Conservation (phyloP, 2,329 filamentous ascomycete genomes). For the Elsinoe ampelina region DNA sequence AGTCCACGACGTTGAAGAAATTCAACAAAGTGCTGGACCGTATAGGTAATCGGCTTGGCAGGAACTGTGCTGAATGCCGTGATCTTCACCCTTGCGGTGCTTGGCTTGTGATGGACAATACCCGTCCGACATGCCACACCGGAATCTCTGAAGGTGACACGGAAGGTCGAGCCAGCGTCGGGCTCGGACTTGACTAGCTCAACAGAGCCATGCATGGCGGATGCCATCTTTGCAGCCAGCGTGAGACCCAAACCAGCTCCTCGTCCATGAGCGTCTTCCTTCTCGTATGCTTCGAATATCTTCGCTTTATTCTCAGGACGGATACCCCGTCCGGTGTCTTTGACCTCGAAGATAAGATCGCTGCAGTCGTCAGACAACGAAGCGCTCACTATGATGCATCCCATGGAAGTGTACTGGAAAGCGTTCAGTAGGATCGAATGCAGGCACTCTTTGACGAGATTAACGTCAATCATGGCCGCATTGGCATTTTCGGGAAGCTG, state of each 20-base stretch:
- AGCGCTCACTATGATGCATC: conserved; percentile 30
- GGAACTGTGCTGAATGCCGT: conserved; percentile 14
- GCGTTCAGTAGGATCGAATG: conserved; percentile 36
- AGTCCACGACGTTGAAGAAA: conserved; percentile 18
- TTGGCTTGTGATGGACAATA: neutral
- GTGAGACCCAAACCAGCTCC: conserved; percentile 38
- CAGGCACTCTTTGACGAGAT: conserved; percentile 35
- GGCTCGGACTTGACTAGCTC: conserved; percentile 29
- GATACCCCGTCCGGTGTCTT: conserved; percentile 38
- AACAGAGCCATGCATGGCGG: conserved; percentile 32
- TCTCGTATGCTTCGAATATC: conserved; percentile 39
- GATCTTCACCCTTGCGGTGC: neutral
- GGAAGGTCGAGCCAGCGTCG: conserved; percentile 35
- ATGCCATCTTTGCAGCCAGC: conserved; percentile 34
- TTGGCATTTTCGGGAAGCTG: conserved; percentile 23
- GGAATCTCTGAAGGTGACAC: conserved; percentile 25
- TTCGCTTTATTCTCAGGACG: conserved; percentile 26
- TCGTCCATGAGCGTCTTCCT: conserved; percentile 29
- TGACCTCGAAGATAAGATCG: conserved; percentile 31
- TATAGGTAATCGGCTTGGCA: conserved; percentile 5
- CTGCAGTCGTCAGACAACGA: conserved; percentile 25
- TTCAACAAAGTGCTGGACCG: conserved; percentile 16
- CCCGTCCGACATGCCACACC: conserved; percentile 18
- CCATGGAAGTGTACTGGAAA: conserved; percentile 32
- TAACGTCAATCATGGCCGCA: conserved; percentile 30